Conservation (phyloP, 192 early-diverging fungal species). For the Coemansia sp. region DNA sequence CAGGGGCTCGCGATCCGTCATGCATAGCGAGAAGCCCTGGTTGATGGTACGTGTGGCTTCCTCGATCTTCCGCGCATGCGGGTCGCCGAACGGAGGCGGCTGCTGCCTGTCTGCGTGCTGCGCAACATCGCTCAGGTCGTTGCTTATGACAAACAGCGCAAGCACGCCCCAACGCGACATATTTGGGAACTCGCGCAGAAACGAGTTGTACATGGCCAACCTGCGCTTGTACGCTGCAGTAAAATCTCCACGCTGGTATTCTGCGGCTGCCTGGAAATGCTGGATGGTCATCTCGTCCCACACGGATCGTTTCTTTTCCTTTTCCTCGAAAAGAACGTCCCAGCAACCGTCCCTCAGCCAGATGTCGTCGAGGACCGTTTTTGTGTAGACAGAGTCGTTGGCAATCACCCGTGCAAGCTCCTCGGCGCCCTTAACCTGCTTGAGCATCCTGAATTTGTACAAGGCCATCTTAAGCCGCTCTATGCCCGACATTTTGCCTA, state of each 20-base stretch:
- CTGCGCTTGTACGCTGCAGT: conserved; percentile 33
- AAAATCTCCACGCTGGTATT: conserved; percentile 19
- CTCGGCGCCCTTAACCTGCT: conserved; percentile 18
- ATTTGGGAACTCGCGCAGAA: conserved; percentile 36
- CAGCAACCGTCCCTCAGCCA: conserved; percentile 25
- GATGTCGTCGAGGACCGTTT: conserved; percentile 28
- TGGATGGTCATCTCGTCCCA: conserved; percentile 28
- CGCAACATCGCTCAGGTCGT: conserved; percentile 34
- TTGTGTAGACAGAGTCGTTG: conserved; percentile 26
- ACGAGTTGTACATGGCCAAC: conserved; percentile 34
- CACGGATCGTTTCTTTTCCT: background rate
- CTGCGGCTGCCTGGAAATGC: conserved; percentile 35
- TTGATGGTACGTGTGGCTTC: conserved; percentile 84
- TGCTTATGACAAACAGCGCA: conserved; percentile 30
- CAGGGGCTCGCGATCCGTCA: conserved; percentile 68
- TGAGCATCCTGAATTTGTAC: conserved; percentile 31
- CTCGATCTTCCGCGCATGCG: conserved; percentile 60
- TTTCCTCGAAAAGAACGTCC: conserved; percentile 11
- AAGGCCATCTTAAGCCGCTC: conserved; percentile 21
- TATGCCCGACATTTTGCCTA: conserved; percentile 14
- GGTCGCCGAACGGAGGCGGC: background rate
- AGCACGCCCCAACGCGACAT: conserved; percentile 39
- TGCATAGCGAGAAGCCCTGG: conserved; percentile 86
- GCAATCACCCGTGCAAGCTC: conserved; percentile 30
- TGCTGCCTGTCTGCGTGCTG: conserved; percentile 32